Evolutionary conservation across 768 basidiomycete species (phyloP), one percentile per base, ranked within the genome.

Genomic region (Sarcodon sp.): DNA sequence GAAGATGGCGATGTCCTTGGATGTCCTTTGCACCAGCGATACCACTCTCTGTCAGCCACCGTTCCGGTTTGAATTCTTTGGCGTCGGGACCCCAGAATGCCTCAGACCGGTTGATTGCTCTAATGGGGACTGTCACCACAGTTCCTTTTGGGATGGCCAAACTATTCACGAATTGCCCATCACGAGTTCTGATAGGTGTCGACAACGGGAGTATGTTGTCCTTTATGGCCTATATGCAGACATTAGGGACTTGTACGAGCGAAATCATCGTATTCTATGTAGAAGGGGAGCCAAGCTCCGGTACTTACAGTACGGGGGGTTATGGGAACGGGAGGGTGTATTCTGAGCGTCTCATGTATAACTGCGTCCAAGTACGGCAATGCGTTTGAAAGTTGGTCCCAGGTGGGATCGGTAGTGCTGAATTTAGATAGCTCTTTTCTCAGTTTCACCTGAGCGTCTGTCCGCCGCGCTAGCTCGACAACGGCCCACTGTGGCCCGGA

Each of bases 351-450:
- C 61, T 84, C 83, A 7, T 74, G 70, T 2, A 81, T 67, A 8
- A 83, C 71, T 15, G 66, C 66, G 52, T 86, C 86, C n/a, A 88
- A 75, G 55, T 83, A 86, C 0, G 80, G 72, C 3, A 90, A 66
- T 3, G 71, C 65, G 48, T 75, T 72, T 2, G 62, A 66, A 1
- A 88, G 69, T 33, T 79, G 71, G 33, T 87, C 84, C 78, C 86
- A 83, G 3, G 71, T 69, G 3, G 83, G 83, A 54, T 80, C 77
- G 4, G 50, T 47, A 13, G 55, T 60, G 1, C 66, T 58, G 44
- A 71, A 70, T 15, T 63, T 55, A 7, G 33, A 43, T 15, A 82
- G 62, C 47, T 82, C 78, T 8, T 69, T 59, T 38, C 77, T 70
- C 9, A 80, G 60, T 43, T 66, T 71, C 7, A 59, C 53, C 56